These are phyloP conservation scores for Yamagishiella unicocca DNA, from an alignment of 139 green algal species.

Conservation along the genomic window DNA sequence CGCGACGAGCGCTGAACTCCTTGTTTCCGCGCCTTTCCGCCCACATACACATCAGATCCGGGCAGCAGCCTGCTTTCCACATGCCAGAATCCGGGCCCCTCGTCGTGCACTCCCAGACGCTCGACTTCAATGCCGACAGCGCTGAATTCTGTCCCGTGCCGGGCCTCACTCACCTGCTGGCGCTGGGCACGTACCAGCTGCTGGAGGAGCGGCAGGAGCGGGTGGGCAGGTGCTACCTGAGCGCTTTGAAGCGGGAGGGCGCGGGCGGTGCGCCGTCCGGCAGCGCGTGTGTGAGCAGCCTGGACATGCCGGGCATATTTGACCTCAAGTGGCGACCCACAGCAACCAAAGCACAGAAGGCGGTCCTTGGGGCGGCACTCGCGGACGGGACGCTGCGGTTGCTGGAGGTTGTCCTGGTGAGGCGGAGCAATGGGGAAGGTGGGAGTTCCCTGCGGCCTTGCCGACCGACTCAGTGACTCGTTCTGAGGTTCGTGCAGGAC, in stretches of 20 bases:
- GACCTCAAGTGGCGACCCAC: slow-evolving; percentile 65
- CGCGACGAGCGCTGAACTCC: too few relatives aligned
- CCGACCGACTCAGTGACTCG: too few relatives aligned
- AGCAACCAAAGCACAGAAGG: background rate
- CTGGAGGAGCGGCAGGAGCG: slow-evolving; percentile 65
- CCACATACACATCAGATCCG: too few relatives aligned
- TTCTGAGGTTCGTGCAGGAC: too few relatives aligned
- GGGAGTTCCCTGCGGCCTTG: too few relatives aligned
- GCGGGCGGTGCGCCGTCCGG: background rate
- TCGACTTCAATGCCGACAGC: slow-evolving; percentile 61
- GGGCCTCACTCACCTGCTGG: slow-evolving; percentile 48
- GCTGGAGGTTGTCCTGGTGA: slow-evolving; percentile 31
- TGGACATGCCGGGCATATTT: slow-evolving; percentile 71
- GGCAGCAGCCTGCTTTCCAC: too few relatives aligned
- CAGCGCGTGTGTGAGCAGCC: background rate
- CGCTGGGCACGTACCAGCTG: slow-evolving; percentile 81
- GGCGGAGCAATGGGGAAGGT: background rate
- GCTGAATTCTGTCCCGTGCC: slow-evolving; percentile 59
- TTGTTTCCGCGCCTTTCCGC: too few relatives aligned
- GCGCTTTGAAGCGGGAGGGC: background rate
- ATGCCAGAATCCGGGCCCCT: background rate
- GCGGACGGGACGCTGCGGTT: slow-evolving; percentile 53
- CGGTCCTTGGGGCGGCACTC: slow-evolving; percentile 38
- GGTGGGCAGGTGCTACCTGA: slow-evolving; percentile 67
- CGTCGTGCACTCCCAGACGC: background rate